These are phyloP conservation scores for Carallia pectinifolia DNA, from an alignment of 345 rosid species.

Conservation along the genomic window DNA sequence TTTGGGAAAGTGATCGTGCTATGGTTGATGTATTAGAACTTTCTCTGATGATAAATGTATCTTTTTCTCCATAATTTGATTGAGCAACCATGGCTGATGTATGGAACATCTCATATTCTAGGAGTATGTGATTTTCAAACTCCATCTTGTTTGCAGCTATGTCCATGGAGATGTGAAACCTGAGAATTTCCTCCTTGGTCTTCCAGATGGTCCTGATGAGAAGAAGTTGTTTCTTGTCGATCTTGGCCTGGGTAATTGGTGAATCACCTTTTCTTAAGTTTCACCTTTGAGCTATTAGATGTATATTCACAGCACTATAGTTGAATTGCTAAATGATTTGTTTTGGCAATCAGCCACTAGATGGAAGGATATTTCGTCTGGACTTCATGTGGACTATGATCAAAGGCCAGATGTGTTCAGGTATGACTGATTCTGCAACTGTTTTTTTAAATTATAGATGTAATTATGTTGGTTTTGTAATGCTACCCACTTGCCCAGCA, in stretches of 20 bases:
- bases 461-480: too few relatives aligned
- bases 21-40: too few relatives aligned
- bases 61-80: constrained; percentile 1
- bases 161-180: constrained; percentile 43
- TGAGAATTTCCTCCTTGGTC: constrained; percentile 36
- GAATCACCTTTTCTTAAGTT: neutral
- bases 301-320: neutral
- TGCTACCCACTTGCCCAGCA: too few relatives aligned
- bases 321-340: neutral
- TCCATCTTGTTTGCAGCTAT: constrained; percentile 23
- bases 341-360: constrained; percentile 57
- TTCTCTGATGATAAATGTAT: neutral
- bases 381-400: constrained; percentile 78
- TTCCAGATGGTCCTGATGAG: constrained; percentile 31
- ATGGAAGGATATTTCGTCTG: constrained; percentile 79
- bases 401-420: constrained; percentile 89
- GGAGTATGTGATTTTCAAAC: neutral
- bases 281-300: neutral
- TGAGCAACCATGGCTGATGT: neutral
- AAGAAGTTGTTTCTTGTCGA: constrained; percentile 36
- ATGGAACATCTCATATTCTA: neutral
- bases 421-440: constrained; percentile 17
- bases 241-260: constrained; percentile 15
- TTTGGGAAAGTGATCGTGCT: too few relatives aligned
- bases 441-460: too few relatives aligned